A percentile compares a stretch with the other conserved stretches of the same genome.
phyloP scores from a whole-genome alignment of 352 stramenopile species.

The Phytopythium aichiense region DNA sequence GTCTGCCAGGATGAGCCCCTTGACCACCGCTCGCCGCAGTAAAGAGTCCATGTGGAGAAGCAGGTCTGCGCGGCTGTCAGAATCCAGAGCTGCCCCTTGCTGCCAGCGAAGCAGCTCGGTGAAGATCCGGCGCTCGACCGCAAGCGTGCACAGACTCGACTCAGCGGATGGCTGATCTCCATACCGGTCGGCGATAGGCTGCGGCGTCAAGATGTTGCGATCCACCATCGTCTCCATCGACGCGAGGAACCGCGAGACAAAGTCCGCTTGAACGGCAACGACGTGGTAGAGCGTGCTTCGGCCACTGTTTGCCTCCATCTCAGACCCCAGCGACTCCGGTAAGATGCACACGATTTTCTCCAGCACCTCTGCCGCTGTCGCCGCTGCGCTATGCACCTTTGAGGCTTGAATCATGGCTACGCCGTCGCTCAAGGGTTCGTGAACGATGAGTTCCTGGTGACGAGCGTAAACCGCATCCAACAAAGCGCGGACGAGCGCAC shows the following conservation, averaged over 20 bases:
- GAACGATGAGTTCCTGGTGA: conserved; percentile 28
- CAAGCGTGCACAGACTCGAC: neutral
- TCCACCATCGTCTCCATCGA: conserved; percentile 3
- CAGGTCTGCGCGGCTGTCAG: neutral
- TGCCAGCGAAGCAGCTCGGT: neutral
- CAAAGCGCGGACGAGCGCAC: conserved; percentile 21
- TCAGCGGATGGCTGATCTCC: neutral
- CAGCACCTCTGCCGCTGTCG: neutral
- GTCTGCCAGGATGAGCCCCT: neutral
- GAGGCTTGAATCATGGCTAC: conserved; percentile 13
- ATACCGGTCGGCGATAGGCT: neutral
- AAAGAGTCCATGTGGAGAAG: neutral
- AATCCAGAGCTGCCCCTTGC: neutral
- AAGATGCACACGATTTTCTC: neutral
- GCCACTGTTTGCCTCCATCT: neutral
- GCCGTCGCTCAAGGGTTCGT: conserved; percentile 27
- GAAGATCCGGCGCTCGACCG: neutral
- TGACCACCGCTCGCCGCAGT: conserved; percentile 1
- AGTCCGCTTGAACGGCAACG: neutral
- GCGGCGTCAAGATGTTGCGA: neutral
- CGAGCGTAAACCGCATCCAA: conserved; percentile 38
- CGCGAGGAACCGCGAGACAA: conserved; percentile 1
- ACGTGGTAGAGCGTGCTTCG: neutral
- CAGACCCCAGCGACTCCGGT: neutral
- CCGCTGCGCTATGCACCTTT: neutral